A percentile compares a stretch with the other conserved stretches of the same genome.
These are phyloP conservation scores for Pholiota adiposa DNA, from an alignment of 1,284 basidiomycete genomes.

Conservation along the genomic window DNA sequence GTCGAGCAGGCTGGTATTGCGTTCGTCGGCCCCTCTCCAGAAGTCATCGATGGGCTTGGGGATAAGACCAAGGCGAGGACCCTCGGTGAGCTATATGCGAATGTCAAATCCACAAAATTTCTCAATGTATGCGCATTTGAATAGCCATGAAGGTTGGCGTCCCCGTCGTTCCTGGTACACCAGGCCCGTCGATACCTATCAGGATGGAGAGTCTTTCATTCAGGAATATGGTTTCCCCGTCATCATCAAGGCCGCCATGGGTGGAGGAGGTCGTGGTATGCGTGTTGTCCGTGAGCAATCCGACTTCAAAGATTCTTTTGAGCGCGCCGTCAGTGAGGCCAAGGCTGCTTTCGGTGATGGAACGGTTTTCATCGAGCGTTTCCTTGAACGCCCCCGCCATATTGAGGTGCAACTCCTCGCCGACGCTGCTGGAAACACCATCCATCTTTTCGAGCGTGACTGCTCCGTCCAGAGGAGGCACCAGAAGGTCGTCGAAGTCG, in stretches of 20 bases:
- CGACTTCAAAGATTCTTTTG: constrained; percentile 90
- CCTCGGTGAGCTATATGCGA: constrained; percentile 56
- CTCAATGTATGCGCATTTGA: constrained; percentile 8
- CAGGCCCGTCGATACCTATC: constrained; percentile 87
- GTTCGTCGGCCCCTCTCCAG: constrained; percentile 95
- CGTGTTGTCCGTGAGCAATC: constrained; percentile 94
- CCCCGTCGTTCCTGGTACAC: constrained; percentile 97
- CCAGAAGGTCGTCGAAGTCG: constrained; percentile 99
- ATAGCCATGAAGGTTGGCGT: constrained; percentile 87
- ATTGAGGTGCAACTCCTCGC: constrained; percentile 98
- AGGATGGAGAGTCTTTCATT: constrained; percentile 88
- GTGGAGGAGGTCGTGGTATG: constrained; percentile 98
- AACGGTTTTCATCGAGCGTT: constrained; percentile 98
- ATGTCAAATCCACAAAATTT: constrained; percentile 4
- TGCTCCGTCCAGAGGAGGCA: constrained; percentile 98
- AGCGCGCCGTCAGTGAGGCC: constrained; percentile 94
- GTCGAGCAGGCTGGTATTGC: constrained; percentile 98
- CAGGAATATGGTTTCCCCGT: constrained; percentile 97
- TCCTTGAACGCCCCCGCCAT: constrained; percentile 95
- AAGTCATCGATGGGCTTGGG: constrained; percentile 96
- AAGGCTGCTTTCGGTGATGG: constrained; percentile 97
- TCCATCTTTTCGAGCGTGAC: constrained; percentile 98
- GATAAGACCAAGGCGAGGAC: constrained; percentile 98
- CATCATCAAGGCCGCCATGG: constrained; percentile 99
- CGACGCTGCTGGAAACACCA: constrained; percentile 89